Evolutionary conservation across 352 stramenopile species (phyloP), one percentile per base, ranked within the genome.

Genomic region (Phytophthora rubi): DNA sequence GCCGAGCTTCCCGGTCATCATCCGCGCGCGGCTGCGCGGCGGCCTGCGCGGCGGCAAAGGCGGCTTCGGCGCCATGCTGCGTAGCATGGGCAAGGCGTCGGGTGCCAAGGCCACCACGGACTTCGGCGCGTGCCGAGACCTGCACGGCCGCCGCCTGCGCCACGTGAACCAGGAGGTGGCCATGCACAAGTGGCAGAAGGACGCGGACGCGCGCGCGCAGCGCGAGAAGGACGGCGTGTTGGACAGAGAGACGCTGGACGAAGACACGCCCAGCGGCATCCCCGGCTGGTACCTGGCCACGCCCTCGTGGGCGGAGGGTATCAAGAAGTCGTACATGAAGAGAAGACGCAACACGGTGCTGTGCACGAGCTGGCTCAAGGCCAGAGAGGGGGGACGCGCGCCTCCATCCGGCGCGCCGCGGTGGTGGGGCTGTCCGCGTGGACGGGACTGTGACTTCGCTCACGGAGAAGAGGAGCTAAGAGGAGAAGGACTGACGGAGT

Each of bases 121-220:
- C 72, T 94, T 94, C 65, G 87, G 89, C 30, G 86, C 89, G 18
- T 95, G 88, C 56, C 85, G 88, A 59, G 88, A 95, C 33, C 73
- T 95, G 35, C 84, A 93, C 57, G 89, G 89, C 21, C 85, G 89
- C 15, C 83, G 89, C 0, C 73, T 95, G 59, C 87, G 89, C 7
- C 89, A 96, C 53, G 89, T 96, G 70, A 96, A 95, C 70, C 88
- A 96, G 56, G 88, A 96, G 70, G 86, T 96, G 62, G 85, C 85
- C 1, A 86, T 95, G 76, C 73, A 83, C 51, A 95, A 96, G 73
- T 96, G 87, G 89, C 76, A 68, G 15, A 72, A 93, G 48, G 85
- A 93, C 21, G 65, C 67, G 44, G 82, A 84, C 37, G 56, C 68
- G 13, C 85, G 88, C 26, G 76, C 80, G 44, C 68, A 81, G 39